Conservation (phyloP, 441 rosid species). For the Viola pubescens region DNA sequence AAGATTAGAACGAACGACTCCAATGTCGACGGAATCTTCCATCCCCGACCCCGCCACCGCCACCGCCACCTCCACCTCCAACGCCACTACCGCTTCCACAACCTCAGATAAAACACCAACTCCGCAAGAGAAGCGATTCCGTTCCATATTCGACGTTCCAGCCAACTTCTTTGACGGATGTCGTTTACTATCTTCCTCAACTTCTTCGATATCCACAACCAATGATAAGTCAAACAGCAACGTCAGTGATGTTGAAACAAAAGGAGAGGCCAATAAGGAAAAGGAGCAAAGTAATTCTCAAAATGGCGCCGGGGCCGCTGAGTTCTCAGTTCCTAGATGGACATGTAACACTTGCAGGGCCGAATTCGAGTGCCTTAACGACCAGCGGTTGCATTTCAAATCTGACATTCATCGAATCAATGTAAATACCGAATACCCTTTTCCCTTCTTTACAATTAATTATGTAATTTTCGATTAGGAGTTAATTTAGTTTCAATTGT, state of each 20-base stretch:
- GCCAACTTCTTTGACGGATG: conserved; percentile 56
- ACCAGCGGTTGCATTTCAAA: conserved; percentile 90
- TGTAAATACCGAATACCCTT: conserved; percentile 26
- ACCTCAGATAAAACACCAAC: background rate
- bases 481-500: background rate
- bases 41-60: conserved; percentile 3
- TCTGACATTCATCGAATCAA: conserved; percentile 90
- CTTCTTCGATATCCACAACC: conserved; percentile 26
- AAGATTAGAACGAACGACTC: too few species aligned
- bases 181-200: conserved; percentile 46
- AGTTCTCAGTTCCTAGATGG: conserved; percentile 42
- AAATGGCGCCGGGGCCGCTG: conserved; percentile 17
- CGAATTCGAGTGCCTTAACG: conserved; percentile 74
- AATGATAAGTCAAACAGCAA: conserved; percentile 14
- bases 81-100: conserved; percentile 7
- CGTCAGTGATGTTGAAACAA: conserved; percentile 7
- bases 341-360: conserved; percentile 81
- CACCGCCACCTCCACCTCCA: conserved; percentile 9
- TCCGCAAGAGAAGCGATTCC: conserved; percentile 32
- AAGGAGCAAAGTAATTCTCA: conserved; percentile 24
- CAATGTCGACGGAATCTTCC: too few species aligned
- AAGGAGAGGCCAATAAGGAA: conserved; percentile 18
- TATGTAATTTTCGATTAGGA: background rate
- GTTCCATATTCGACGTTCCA: conserved; percentile 63
- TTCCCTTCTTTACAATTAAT: background rate